A percentile compares a stretch with the other conserved stretches of the same genome.
These are phyloP conservation scores for Leishmania arabica DNA, from an alignment of 208 protist genomes.

Conservation along the genomic window DNA sequence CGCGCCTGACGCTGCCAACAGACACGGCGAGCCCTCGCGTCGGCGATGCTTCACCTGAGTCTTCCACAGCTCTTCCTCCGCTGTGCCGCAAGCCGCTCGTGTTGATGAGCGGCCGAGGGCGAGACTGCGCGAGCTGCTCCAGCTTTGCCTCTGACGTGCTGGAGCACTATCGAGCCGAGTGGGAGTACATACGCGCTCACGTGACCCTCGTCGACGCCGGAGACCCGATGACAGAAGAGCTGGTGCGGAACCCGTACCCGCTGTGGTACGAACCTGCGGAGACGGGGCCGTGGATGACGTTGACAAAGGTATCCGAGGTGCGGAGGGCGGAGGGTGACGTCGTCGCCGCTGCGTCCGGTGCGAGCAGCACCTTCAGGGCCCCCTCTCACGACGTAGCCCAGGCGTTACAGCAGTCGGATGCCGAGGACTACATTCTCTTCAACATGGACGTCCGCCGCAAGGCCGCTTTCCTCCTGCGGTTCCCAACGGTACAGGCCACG, in stretches of 20 bases:
- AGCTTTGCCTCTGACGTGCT: conserved; percentile 16
- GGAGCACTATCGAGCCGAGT: conserved; percentile 41
- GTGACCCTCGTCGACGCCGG: conserved; percentile 57
- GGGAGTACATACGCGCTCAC: conserved; percentile 45
- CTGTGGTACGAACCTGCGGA: conserved; percentile 18
- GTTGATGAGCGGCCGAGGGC: conserved; percentile 31
- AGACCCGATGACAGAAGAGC: conserved; percentile 35
- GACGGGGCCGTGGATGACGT: conserved; percentile 7
- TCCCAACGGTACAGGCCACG: conserved; percentile 8
- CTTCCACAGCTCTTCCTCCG: conserved; percentile 8
- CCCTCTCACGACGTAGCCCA: not conserved
- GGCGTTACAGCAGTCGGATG: not conserved
- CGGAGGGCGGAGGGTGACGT: not conserved
- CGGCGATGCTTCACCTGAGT: not conserved
- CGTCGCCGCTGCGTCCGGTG: not conserved
- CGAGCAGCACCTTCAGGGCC: not conserved
- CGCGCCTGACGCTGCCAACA: conserved; percentile 7
- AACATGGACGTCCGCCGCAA: conserved; percentile 14
- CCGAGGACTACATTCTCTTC: conserved; percentile 26
- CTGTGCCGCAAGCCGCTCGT: conserved; percentile 39
- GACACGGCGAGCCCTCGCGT: not conserved
- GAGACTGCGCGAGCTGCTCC: conserved; percentile 26
- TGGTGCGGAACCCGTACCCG: conserved; percentile 24
- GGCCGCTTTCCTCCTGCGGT: conserved; percentile 14
- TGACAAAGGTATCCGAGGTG: not conserved